These are phyloP conservation scores for Cladophialophora chaetospira DNA, from an alignment of 2,329 filamentous ascomycete genomes.

Conservation along the genomic window DNA sequence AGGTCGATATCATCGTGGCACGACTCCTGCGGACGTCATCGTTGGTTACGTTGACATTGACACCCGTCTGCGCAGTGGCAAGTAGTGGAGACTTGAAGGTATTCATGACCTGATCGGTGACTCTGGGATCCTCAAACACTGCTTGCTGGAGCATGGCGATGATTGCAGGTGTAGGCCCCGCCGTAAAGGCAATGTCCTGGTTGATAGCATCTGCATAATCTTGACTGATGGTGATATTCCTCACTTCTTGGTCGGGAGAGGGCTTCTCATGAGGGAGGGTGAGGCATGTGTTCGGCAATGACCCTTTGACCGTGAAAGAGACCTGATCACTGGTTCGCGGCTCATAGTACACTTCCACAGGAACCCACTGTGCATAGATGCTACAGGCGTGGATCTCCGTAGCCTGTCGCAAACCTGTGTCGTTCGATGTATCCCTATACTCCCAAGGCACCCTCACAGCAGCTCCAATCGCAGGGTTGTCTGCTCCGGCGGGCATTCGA, in stretches of 20 bases:
- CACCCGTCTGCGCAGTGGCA: background rate
- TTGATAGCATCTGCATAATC: conserved; percentile 25
- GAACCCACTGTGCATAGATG: conserved; percentile 29
- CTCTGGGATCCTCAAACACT: conserved; percentile 2
- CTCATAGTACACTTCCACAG: conserved; percentile 25
- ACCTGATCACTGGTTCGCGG: conserved; percentile 21
- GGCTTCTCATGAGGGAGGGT: background rate
- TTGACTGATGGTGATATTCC: conserved; percentile 22
- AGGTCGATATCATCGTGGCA: conserved; percentile 23
- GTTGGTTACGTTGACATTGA: background rate
- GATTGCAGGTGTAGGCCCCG: conserved; percentile 10
- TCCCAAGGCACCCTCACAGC: conserved; percentile 19
- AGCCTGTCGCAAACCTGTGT: conserved; percentile 10
- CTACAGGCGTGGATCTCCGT: conserved; percentile 27
- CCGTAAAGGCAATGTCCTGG: conserved; percentile 19
- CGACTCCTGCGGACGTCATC: conserved; percentile 12
- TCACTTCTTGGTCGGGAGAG: conserved; percentile 1
- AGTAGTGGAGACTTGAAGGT: conserved; percentile 22
- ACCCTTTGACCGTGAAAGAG: conserved; percentile 11
- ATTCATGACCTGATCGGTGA: conserved; percentile 11
- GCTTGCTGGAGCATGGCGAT: conserved; percentile 16
- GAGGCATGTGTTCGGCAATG: conserved; percentile 16
- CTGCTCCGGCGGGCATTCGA: conserved; percentile 18
- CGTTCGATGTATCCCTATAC: background rate
- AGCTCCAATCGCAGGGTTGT: conserved; percentile 20